These are phyloP conservation scores for Phytophthora citrophthora DNA, from an alignment of 352 stramenopile genomes.

Conservation along the genomic window DNA sequence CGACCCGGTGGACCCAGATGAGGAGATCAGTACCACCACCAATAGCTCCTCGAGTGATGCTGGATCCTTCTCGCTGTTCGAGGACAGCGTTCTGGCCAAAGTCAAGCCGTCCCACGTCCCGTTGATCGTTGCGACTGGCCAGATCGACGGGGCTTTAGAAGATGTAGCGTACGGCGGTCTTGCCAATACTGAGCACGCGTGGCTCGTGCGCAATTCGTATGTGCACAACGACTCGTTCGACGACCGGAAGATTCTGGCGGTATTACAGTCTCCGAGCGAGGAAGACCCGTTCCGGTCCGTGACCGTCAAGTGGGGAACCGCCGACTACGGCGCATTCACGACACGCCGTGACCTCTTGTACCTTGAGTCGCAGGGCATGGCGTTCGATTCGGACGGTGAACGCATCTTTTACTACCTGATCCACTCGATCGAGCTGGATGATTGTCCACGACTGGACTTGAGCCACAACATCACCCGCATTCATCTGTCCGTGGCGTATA, in stretches of 20 bases:
- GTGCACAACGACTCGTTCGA: slow-evolving; percentile 41
- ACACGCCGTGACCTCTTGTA: slow-evolving; percentile 43
- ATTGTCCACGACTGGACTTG: slow-evolving; percentile 26
- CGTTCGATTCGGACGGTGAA: slow-evolving; percentile 44
- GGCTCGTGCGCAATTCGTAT: slow-evolving; percentile 47
- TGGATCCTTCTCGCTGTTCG: slow-evolving; percentile 42
- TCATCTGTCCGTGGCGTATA: slow-evolving; percentile 56
- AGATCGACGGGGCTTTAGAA: slow-evolving; percentile 40
- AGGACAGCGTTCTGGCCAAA: slow-evolving; percentile 35
- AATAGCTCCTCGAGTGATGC: slow-evolving; percentile 41
- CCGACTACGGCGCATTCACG: slow-evolving; percentile 38
- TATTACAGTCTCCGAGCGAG: slow-evolving; percentile 34
- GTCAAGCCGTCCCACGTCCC: slow-evolving; percentile 36
- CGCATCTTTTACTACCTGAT: slow-evolving; percentile 51
- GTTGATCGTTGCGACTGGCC: slow-evolving; percentile 39
- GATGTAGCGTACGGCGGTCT: slow-evolving; percentile 42
- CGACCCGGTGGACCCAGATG: slow-evolving; percentile 15
- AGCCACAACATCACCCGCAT: slow-evolving; percentile 45
- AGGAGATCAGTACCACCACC: slow-evolving; percentile 28
- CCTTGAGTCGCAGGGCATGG: slow-evolving; percentile 49
- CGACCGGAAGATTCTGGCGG: slow-evolving; percentile 45
- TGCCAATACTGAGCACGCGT: slow-evolving; percentile 35
- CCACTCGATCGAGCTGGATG: slow-evolving; percentile 44
- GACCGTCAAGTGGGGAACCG: slow-evolving; percentile 47
- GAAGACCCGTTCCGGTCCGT: slow-evolving; percentile 56